These are phyloP conservation scores for Begonia peltatifolia DNA, from an alignment of 306 rosid genomes.

Conservation along the genomic window DNA sequence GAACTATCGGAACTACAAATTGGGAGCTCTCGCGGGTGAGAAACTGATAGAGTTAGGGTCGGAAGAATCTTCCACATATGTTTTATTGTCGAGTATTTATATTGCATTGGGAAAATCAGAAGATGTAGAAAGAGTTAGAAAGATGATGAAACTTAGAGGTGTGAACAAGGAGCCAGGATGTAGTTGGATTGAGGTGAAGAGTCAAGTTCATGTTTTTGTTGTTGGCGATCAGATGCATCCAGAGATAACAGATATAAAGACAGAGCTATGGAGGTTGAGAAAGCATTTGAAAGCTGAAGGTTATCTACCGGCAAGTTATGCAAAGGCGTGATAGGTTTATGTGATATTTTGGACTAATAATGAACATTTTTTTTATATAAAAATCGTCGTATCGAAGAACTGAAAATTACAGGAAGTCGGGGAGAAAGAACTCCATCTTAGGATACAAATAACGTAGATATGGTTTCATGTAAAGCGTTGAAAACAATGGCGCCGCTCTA, in stretches of 20 bases:
- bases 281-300: constrained; percentile 64
- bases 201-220: constrained; percentile 71
- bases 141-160: constrained; percentile 59
- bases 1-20: constrained; percentile 49
- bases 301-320: constrained; percentile 17
- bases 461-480: too few relatives aligned
- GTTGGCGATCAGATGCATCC: constrained; percentile 83
- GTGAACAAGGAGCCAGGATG: constrained; percentile 81
- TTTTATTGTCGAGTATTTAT: constrained; percentile 61
- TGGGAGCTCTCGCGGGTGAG: constrained; percentile 79
- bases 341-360: too few relatives aligned
- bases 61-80: constrained; percentile 60
- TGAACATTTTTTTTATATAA: too few relatives aligned
- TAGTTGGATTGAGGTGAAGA: constrained; percentile 80
- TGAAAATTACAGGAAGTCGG: too few relatives aligned
- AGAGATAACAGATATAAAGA: constrained; percentile 33
- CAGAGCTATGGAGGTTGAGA: constrained; percentile 29
- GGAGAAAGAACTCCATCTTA: too few relatives aligned
- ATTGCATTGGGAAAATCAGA: constrained; percentile 46
- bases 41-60: constrained; percentile 68
- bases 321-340: too few relatives aligned
- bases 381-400: too few relatives aligned
- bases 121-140: constrained; percentile 68
- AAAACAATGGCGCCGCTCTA: too few relatives aligned
- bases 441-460: too few relatives aligned